Conservation (phyloP, 164 flowering plant genomes). For the Chloranthus sessilifolius region DNA sequence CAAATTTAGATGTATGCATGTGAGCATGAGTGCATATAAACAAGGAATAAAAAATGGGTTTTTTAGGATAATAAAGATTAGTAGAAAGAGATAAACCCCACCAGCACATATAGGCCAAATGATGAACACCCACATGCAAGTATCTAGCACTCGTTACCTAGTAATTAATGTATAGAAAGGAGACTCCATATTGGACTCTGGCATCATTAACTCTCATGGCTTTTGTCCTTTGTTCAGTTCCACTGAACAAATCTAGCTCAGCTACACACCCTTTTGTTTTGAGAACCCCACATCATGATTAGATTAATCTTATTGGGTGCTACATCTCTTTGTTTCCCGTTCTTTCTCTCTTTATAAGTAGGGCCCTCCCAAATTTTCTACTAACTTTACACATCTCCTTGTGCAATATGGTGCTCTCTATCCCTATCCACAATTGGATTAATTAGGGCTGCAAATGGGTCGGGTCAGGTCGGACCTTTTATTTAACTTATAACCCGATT, state of each 20-base stretch:
- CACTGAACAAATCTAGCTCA: not conserved
- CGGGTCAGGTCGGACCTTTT: too few species aligned
- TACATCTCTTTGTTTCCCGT: not conserved
- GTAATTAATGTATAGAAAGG: slow-evolving; percentile 6
- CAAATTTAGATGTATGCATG: slow-evolving; percentile 28
- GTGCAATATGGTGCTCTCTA: slow-evolving; percentile 3
- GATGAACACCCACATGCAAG: slow-evolving; percentile 30
- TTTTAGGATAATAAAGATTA: slow-evolving; percentile 8
- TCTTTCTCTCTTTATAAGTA: not conserved
- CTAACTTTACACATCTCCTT: not conserved
- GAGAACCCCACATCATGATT: not conserved
- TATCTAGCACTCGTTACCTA: slow-evolving; percentile 14
- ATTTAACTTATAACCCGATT: too few species aligned
- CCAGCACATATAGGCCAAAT: slow-evolving; percentile 13
- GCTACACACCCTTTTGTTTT: not conserved
- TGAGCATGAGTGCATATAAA: slow-evolving; percentile 6
- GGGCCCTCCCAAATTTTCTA: not conserved
- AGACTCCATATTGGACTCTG: slow-evolving; percentile 21
- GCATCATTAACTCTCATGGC: slow-evolving; percentile 27
- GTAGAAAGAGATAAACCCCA: not conserved
- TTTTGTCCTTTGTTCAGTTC: slow-evolving; percentile 2
- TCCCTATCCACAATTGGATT: too few species aligned
- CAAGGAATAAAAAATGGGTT: not conserved
- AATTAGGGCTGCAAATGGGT: too few species aligned
- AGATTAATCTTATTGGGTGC: not conserved